These are phyloP conservation scores for Trichoderma parareesei DNA, from an alignment of 495 filamentous ascomycete genomes.

Conservation along the genomic window DNA sequence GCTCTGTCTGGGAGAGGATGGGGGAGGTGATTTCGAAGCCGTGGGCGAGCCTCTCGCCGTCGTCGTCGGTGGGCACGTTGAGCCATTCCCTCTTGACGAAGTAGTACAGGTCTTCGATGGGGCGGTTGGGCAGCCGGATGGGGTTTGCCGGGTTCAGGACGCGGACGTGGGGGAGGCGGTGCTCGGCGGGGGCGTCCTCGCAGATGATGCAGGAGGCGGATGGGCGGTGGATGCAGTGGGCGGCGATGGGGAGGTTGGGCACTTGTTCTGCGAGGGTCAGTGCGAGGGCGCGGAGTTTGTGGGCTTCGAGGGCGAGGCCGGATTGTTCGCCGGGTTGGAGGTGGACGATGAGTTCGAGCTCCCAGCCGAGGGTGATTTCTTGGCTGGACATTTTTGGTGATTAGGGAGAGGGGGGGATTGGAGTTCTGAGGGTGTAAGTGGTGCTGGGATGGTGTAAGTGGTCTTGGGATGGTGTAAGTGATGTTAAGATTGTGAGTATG, in stretches of 20 bases:
- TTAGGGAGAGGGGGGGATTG: neutral
- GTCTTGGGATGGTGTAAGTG: too few relatives aligned
- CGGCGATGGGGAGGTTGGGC: neutral
- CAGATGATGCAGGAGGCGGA: neutral
- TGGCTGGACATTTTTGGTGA: neutral
- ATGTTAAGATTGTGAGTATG: too few relatives aligned
- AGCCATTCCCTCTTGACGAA: neutral
- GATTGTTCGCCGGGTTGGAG: neutral
- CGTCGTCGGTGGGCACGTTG: neutral
- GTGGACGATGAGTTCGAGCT: neutral
- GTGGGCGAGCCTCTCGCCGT: constrained; percentile 51
- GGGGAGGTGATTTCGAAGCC: neutral
- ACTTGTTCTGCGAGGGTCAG: neutral
- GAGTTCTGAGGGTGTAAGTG: neutral
- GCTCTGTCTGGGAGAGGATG: neutral
- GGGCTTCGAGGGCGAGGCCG: neutral
- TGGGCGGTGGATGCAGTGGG: neutral
- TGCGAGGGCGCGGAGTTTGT: neutral
- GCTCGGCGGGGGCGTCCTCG: neutral
- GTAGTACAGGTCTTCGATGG: neutral
- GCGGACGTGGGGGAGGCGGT: neutral
- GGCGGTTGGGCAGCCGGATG: neutral
- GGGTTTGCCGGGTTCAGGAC: neutral
- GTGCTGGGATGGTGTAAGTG: too few relatives aligned
- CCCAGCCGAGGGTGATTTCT: neutral